Conservation (phyloP, 345 rosid species). For the Linum lewisii region DNA sequence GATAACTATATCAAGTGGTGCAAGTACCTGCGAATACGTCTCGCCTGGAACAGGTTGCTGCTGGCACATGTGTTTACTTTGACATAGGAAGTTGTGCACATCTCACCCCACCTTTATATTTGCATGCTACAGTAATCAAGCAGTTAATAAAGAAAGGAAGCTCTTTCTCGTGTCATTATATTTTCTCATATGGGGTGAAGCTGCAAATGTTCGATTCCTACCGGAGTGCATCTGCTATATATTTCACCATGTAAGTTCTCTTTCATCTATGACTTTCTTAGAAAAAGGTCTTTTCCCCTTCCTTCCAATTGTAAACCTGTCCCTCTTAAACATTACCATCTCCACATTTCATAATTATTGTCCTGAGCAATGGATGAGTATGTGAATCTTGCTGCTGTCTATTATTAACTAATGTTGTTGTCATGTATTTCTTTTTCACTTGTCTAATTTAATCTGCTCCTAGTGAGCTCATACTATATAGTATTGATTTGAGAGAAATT, state of each 20-base stretch:
- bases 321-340: not conserved
- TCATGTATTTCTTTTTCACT: not conserved
- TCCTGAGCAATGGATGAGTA: not conserved
- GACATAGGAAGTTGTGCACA: constrained; percentile 5
- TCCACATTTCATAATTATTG: not conserved
- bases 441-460: not conserved
- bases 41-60: constrained; percentile 70
- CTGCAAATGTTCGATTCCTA: constrained; percentile 96
- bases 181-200: constrained; percentile 98
- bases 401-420: not conserved
- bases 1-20: constrained; percentile 98
- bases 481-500: no score
- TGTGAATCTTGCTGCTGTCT: not conserved
- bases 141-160: constrained; percentile 82
- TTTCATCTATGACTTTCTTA: not conserved
- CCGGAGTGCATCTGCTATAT: constrained; percentile 97
- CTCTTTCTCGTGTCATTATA: constrained; percentile 85
- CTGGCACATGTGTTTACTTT: constrained; percentile 15
- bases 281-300: not conserved
- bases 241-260: constrained; percentile 74
- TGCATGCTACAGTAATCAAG: constrained; percentile 52
- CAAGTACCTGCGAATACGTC: constrained; percentile 72
- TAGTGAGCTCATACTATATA: not conserved
- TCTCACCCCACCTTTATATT: constrained; percentile 8
- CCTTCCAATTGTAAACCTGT: not conserved